Evolutionary conservation across 78 protist species (phyloP).

Genomic region (Pigoraptor vietnamica): DNA sequence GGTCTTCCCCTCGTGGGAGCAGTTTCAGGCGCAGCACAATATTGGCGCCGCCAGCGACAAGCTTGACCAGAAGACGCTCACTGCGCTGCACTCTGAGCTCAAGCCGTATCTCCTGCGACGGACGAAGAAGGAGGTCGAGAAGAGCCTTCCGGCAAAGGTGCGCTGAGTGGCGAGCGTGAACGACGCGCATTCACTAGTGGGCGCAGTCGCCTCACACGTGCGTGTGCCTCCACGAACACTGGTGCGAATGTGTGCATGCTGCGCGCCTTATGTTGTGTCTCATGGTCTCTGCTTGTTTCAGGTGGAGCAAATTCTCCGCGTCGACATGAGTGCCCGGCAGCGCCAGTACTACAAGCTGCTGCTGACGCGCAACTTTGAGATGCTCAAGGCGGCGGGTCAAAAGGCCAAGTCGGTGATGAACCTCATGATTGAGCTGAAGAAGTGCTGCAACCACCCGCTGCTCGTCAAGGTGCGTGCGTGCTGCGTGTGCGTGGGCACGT

Average conservation of each 20-base stretch:
- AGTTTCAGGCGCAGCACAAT: conserved; percentile 41
- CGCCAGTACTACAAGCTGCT: conserved; percentile 62
- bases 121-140: conserved; percentile 83
- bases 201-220: no score
- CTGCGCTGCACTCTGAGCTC: conserved; percentile 72
- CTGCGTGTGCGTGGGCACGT: no score
- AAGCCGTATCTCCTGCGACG: conserved; percentile 83
- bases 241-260: no score
- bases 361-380: conserved; percentile 43
- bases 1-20: conserved; percentile 37
- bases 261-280: no score
- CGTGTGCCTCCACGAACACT: conserved; percentile 21
- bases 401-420: conserved; percentile 71
- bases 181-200: background rate
- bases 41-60: conserved; percentile 43
- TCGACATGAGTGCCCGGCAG: conserved; percentile 73
- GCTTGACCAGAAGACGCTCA: background rate
- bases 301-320: conserved; percentile 69
- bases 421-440: conserved; percentile 84
- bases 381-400: background rate
- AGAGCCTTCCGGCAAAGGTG: conserved; percentile 75
- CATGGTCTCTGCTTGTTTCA: background rate
- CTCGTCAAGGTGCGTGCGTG: conserved; percentile 57
- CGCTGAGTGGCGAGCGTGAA: no score
- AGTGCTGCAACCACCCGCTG: conserved; percentile 92